Evolutionary conservation across 208 protist species (phyloP).

Genomic region (Ichthyophonus hoferi): DNA sequence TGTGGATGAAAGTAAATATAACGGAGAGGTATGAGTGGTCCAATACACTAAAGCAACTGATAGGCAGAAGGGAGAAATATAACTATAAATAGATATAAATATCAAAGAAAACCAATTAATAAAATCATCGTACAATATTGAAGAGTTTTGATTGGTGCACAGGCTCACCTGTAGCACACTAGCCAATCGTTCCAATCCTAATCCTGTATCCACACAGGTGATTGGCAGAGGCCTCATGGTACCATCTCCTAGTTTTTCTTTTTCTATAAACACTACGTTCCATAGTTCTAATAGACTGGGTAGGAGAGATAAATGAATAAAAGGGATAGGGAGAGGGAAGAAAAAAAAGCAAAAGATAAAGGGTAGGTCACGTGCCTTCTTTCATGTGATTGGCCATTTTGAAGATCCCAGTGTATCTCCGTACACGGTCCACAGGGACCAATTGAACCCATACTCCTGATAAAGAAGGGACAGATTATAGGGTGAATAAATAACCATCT

Average conservation of each 20-base stretch:
- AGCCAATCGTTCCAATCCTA: conserved; percentile 58
- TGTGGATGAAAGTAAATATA: no score
- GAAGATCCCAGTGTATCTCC: conserved; percentile 59
- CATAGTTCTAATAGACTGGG: conserved; percentile 52
- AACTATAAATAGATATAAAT: no score
- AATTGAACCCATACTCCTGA: conserved; percentile 33
- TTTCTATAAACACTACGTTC: conserved; percentile 63
- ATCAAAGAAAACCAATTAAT: no score
- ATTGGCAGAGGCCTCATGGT: conserved; percentile 7
- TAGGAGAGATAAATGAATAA: background rate
- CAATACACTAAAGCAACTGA: no score
- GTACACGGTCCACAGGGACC: conserved; percentile 60
- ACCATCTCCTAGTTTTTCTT: conserved; percentile 2
- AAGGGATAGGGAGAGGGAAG: background rate
- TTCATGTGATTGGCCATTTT: background rate
- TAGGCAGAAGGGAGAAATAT: no score
- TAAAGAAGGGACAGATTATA: no score
- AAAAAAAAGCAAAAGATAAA: background rate
- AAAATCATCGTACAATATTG: no score
- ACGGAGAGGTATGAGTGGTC: no score
- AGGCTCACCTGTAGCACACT: conserved; percentile 52
- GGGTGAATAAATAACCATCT: no score
- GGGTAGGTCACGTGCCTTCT: background rate
- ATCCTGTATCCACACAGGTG: conserved; percentile 56
- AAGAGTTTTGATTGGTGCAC: no score